Conservation (phyloP, 1,139 yeast species). For the Blastobotrys raffinosifermentans region DNA sequence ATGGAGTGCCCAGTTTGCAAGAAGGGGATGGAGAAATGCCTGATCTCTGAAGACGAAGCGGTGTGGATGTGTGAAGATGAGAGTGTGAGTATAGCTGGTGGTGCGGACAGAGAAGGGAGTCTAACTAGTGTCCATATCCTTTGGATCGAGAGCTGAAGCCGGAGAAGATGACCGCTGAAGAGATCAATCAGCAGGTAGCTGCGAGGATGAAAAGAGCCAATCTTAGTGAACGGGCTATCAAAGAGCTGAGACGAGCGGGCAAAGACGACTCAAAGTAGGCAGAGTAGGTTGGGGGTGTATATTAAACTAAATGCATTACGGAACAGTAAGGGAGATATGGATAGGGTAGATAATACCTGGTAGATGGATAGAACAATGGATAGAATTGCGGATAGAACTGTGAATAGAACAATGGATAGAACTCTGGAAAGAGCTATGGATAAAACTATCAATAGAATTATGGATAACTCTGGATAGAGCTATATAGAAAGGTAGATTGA, state of each 20-base stretch:
- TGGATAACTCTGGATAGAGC: too few species aligned
- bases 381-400: too few species aligned
- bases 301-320: too few species aligned
- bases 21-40: constrained; percentile 27
- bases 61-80: constrained; percentile 31
- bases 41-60: constrained; percentile 32
- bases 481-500: too few species aligned
- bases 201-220: constrained; percentile 18
- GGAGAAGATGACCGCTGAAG: constrained; percentile 15
- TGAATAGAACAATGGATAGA: too few species aligned
- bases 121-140: constrained; percentile 32
- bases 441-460: too few species aligned
- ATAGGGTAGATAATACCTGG: too few species aligned
- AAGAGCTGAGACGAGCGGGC: background rate
- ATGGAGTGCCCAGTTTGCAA: constrained; percentile 30
- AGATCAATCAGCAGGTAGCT: constrained; percentile 18
- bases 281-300: too few species aligned
- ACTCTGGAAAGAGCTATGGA: too few species aligned
- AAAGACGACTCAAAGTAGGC: too few species aligned
- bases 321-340: too few species aligned
- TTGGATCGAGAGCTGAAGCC: constrained; percentile 23
- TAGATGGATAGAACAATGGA: too few species aligned
- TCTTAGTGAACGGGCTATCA: constrained; percentile 11
- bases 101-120: background rate
- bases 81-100: constrained; percentile 11